Evolutionary conservation across 2,329 filamentous ascomycete species (phyloP).

Genomic region (Fulvia fulva): DNA sequence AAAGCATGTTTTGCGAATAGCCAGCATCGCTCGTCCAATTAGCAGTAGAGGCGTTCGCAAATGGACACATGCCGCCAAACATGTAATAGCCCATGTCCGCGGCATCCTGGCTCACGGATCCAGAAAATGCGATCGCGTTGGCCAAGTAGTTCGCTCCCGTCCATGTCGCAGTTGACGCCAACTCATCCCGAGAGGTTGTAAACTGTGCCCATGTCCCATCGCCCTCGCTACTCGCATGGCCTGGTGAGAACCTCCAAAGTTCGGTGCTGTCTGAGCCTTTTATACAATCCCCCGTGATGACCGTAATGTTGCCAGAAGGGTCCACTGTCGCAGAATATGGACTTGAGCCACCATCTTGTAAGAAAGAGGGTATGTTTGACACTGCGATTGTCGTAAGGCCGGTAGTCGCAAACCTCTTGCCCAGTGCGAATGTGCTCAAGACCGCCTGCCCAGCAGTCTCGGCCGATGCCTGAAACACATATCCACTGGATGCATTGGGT

Average conservation of each 20-base stretch:
- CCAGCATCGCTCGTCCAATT: conserved; percentile 65
- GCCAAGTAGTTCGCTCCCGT: conserved; percentile 56
- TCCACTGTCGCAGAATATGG: conserved; percentile 67
- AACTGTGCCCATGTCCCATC: conserved; percentile 53
- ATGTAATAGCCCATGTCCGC: conserved; percentile 61
- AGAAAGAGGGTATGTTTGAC: conserved; percentile 60
- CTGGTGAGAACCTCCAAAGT: conserved; percentile 65
- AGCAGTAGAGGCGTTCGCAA: conserved; percentile 37
- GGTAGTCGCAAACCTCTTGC: conserved; percentile 51
- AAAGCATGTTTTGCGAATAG: conserved; percentile 78
- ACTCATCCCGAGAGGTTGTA: conserved; percentile 32
- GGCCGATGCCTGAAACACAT: conserved; percentile 62
- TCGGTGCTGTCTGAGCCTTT: conserved; percentile 47
- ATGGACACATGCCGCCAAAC: conserved; percentile 89
- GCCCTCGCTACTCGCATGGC: conserved; percentile 38
- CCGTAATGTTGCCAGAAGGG: conserved; percentile 62
- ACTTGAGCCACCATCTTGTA: conserved; percentile 46
- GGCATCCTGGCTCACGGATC: conserved; percentile 51
- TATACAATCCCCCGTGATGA: conserved; percentile 71
- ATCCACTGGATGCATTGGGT: conserved; percentile 54
- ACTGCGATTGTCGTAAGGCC: conserved; percentile 46
- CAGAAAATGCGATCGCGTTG: conserved; percentile 64
- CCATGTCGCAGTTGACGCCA: conserved; percentile 33
- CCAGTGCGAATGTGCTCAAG: conserved; percentile 65
- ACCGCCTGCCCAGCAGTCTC: conserved; percentile 45